Conservation (phyloP, 192 early-diverging fungal species). For the Dispira simplex region DNA sequence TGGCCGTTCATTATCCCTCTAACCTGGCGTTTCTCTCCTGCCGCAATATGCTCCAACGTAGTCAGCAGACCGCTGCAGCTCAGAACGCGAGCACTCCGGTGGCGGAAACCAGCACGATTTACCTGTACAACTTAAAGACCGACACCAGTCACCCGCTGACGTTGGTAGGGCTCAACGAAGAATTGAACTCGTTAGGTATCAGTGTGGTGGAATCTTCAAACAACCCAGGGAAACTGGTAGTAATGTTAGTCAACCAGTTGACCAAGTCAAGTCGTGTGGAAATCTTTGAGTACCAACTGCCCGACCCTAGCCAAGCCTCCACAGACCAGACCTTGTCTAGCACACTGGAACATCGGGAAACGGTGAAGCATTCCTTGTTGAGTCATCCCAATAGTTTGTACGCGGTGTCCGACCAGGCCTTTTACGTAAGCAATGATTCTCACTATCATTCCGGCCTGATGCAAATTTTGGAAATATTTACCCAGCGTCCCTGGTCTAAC, state of each 20-base stretch:
- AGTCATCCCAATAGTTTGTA: constrained; percentile 38
- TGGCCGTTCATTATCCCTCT: neutral
- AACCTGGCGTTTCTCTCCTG: neutral
- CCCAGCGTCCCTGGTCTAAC: constrained; percentile 15
- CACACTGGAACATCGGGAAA: constrained; percentile 31
- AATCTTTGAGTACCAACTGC: constrained; percentile 5
- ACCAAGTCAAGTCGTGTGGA: neutral
- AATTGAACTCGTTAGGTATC: neutral
- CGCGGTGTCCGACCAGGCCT: constrained; percentile 31
- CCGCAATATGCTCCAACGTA: neutral
- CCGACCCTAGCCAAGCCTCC: neutral
- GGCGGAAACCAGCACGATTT: neutral
- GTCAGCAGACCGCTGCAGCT: neutral
- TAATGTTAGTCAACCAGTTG: neutral
- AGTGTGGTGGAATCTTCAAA: neutral
- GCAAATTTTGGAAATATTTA: constrained; percentile 13
- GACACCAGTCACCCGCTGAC: too few relatives aligned
- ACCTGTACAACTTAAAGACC: neutral
- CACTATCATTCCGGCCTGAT: constrained; percentile 14
- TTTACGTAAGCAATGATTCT: constrained; percentile 45
- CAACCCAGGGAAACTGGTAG: neutral
- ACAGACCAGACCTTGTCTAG: constrained; percentile 12
- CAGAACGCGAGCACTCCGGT: neutral
- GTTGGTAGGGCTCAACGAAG: neutral
- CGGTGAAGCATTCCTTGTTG: constrained; percentile 31